Evolutionary conservation across 345 rosid species (phyloP).

Genomic region (Conringia planisiliqua): DNA sequence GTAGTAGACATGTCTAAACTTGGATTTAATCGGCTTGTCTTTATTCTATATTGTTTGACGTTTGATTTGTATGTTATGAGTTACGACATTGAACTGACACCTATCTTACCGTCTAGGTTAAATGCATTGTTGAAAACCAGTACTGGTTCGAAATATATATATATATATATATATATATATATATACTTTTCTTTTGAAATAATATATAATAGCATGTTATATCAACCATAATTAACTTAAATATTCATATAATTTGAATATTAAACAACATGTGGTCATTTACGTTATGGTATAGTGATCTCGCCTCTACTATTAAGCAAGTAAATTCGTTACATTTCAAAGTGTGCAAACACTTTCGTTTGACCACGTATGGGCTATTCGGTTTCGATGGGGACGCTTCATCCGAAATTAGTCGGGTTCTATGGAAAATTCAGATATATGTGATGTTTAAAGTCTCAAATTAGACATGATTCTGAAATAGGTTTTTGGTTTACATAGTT

Average conservation of each 20-base stretch:
- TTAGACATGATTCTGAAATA: too few relatives aligned
- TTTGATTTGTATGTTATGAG: constrained; percentile 9
- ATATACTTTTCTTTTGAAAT: too few relatives aligned
- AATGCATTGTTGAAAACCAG: constrained; percentile 4
- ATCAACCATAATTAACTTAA: not conserved
- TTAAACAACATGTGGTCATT: not conserved
- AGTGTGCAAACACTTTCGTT: not conserved
- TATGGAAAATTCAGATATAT: too few relatives aligned
- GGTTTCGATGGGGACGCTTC: not conserved
- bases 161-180: too few relatives aligned
- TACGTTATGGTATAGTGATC: not conserved
- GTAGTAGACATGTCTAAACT: constrained; percentile 17
- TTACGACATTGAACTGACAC: constrained; percentile 16
- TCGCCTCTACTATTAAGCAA: not conserved
- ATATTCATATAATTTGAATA: not conserved
- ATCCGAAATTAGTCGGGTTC: not conserved
- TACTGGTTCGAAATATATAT: not conserved
- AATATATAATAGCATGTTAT: not conserved
- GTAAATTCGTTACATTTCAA: not conserved
- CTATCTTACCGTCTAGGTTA: constrained; percentile 15
- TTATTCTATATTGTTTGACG: constrained; percentile 13
- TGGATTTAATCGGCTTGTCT: constrained; percentile 30
- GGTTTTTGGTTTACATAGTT: too few relatives aligned
- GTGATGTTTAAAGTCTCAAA: too few relatives aligned
- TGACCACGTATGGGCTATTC: not conserved